Evolutionary conservation across 2,329 filamentous ascomycete species (phyloP).

Genomic region (Ophiostoma ulmi): DNA sequence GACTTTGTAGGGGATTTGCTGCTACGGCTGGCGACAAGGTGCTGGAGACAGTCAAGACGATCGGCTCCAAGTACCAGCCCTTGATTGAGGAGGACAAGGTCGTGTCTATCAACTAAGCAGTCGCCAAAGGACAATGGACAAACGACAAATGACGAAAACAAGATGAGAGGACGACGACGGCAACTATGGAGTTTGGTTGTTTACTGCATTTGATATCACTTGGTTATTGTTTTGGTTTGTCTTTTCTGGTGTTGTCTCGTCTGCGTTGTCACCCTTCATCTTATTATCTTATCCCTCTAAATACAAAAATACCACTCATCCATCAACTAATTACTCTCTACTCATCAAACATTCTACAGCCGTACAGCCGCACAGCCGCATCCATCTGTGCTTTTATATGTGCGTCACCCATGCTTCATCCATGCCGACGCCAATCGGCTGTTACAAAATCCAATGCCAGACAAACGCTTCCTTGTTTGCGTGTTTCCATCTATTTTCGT

Average conservation of each 20-base stretch:
- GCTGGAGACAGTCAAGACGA: conserved; percentile 61
- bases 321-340: too few relatives aligned
- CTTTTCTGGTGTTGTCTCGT: not conserved
- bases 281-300: not conserved
- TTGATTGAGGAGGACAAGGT: conserved; percentile 72
- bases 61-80: conserved; percentile 56
- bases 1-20: conserved; percentile 63
- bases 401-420: too few relatives aligned
- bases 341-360: not conserved
- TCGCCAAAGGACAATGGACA: not conserved
- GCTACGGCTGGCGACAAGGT: conserved; percentile 65
- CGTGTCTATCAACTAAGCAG: conserved; percentile 44
- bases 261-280: not conserved
- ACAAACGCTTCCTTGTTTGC: not conserved
- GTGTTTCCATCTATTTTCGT: conserved; percentile 1
- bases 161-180: not conserved
- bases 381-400: too few relatives aligned
- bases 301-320: not conserved
- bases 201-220: not conserved
- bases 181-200: not conserved
- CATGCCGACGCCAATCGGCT: not conserved
- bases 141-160: not conserved
- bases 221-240: not conserved
- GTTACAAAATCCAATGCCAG: not conserved
- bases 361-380: too few relatives aligned